Evolutionary conservation across 2,329 filamentous ascomycete genomes (phyloP).

Genomic region (Aspergillus piperis): DNA sequence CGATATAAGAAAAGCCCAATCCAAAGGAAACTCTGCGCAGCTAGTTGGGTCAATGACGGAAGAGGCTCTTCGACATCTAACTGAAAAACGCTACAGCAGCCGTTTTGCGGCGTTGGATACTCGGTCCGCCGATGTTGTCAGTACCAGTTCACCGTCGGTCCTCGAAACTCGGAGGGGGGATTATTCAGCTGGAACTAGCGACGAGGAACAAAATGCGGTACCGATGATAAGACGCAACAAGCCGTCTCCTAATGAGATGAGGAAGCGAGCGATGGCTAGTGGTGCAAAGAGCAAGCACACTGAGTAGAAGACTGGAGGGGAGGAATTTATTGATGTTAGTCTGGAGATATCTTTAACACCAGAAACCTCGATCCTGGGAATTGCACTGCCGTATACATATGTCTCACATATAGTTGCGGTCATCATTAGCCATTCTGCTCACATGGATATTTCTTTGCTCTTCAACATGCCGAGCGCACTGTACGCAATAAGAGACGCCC

Average conservation of each 20-base stretch:
- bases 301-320: slow-evolving; percentile 1
- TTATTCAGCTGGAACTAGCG: background rate
- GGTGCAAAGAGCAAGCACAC: background rate
- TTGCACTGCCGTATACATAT: no score
- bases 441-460: no score
- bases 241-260: slow-evolving; percentile 32
- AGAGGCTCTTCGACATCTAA: slow-evolving; percentile 28
- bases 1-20: slow-evolving; percentile 40
- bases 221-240: slow-evolving; percentile 22
- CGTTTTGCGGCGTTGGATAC: slow-evolving; percentile 25
- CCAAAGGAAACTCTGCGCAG: slow-evolving; percentile 38
- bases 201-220: slow-evolving; percentile 22
- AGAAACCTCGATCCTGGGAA: no score
- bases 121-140: slow-evolving; percentile 9
- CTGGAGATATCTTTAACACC: background rate
- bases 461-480: no score
- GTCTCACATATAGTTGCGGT: no score
- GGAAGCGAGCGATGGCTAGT: slow-evolving; percentile 25
- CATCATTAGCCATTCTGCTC: no score
- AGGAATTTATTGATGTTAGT: background rate
- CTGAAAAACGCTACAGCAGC: slow-evolving; percentile 34
- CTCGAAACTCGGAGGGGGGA: background rate
- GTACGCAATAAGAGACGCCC: no score
- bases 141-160: slow-evolving; percentile 13
- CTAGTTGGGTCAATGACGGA: slow-evolving; percentile 41